These are phyloP conservation scores for Lentinula guzmanii DNA, from an alignment of 768 basidiomycete genomes.

Conservation along the genomic window DNA sequence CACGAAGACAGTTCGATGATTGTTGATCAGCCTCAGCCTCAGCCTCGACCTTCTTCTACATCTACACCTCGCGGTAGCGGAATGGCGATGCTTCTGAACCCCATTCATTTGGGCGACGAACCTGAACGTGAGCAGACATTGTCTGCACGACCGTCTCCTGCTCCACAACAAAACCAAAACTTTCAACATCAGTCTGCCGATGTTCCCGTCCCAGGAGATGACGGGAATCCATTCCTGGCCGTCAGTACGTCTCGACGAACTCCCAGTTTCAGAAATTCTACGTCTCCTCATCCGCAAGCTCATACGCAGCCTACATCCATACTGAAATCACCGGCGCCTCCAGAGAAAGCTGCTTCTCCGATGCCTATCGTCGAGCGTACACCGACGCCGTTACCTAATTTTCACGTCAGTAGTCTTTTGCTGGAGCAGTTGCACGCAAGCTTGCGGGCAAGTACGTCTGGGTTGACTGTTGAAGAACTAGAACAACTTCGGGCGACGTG, in stretches of 20 bases:
- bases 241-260: neutral
- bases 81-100: conserved; percentile 5
- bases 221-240: conserved; percentile 1
- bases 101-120: neutral
- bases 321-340: neutral
- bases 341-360: conserved; percentile 15
- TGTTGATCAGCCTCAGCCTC: neutral
- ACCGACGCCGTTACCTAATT: conserved; percentile 74
- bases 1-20: neutral
- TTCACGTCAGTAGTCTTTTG: conserved; percentile 51
- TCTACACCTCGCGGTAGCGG: neutral
- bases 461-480: conserved; percentile 79
- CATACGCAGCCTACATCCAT: conserved; percentile 1
- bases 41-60: neutral
- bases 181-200: neutral
- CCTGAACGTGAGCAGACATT: neutral
- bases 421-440: conserved; percentile 42
- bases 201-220: neutral
- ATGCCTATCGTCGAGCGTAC: conserved; percentile 44
- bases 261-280: neutral
- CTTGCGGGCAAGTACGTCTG: conserved; percentile 48
- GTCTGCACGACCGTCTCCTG: neutral
- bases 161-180: neutral
- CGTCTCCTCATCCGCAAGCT: conserved; percentile 7
- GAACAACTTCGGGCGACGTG: conserved; percentile 89